Conservation (phyloP, 2,329 filamentous ascomycete genomes). For the Lachnellula arida region DNA sequence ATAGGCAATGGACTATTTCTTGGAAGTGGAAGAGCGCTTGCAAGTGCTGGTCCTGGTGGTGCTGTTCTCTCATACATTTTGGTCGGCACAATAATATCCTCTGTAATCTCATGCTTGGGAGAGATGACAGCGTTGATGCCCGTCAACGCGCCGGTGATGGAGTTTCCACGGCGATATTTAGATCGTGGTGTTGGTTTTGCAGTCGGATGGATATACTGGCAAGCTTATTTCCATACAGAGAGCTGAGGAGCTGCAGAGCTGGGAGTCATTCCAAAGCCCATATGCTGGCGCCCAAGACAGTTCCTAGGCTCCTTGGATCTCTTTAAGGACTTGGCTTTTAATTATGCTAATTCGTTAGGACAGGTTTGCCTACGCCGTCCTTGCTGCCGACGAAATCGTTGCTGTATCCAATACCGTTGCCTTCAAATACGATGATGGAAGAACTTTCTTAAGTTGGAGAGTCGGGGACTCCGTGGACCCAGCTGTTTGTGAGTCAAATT, state of each 20-base stretch:
- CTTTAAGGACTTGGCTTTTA: too few relatives aligned
- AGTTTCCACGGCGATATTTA: constrained; percentile 36
- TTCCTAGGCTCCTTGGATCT: too few relatives aligned
- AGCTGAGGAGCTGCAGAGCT: too few relatives aligned
- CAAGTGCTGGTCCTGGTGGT: constrained; percentile 38
- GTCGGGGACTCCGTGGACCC: constrained; percentile 33
- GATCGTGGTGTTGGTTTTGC: constrained; percentile 37
- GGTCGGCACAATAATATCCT: constrained; percentile 40
- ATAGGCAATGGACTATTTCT: constrained; percentile 41
- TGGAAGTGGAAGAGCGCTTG: constrained; percentile 37
- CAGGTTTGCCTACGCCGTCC: constrained; percentile 37
- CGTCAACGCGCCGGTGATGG: constrained; percentile 37
- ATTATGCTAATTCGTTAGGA: not conserved
- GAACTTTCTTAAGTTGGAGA: constrained; percentile 32
- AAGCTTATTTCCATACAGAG: not conserved
- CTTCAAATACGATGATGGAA: constrained; percentile 36
- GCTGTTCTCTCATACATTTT: constrained; percentile 38
- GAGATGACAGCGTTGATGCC: constrained; percentile 39
- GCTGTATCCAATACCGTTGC: constrained; percentile 34
- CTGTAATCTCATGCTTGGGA: constrained; percentile 40
- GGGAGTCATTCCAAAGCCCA: too few relatives aligned
- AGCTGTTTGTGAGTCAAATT: constrained; percentile 29
- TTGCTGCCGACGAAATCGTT: constrained; percentile 35
- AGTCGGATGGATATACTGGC: constrained; percentile 29
- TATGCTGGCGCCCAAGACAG: too few relatives aligned